Evolutionary conservation across 257 asterid species (phyloP), one percentile per base, ranked within the genome.

Genomic region (Forsythia suspensa): DNA sequence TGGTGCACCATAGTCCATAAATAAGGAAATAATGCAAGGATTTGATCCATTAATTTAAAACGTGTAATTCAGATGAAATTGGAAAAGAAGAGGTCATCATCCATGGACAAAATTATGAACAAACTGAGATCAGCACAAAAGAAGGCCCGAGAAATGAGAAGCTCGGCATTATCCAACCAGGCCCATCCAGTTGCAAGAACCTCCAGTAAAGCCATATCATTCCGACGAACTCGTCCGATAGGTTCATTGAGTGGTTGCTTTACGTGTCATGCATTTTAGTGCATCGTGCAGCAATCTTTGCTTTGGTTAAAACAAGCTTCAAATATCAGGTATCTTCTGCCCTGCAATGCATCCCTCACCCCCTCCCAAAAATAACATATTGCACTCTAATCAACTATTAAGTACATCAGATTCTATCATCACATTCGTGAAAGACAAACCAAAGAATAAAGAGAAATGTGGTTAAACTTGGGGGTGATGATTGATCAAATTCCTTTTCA

Each of bases 51-150:
- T 76, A 46, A 75, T 85, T 82, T 74, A 24, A 21, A 71, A 40
- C 71, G 41, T 77, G 57, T 70, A 72, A 16, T 80, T 84, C 83
- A 96, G 99, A 89, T 96, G 97, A 91, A 96, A 84, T 38, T 96
- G 93, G 98, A 96, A 80, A 96, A 94, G 87, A 96, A 90, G 94
- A 91, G 97, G 83, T 91, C 99, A 15, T 87, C 97, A 37, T 94
- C 99, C 39, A 94, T 94, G 93, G 97, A 91, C 87, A 96, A 87
- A 86, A 96, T 96, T 71, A 85, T 94, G 97, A 92, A 85, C 72
- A 96, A 92, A 86, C 86, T 96, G 79, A 88, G 89, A 84, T 88
- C 89, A 8, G 97, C 98, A 43, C 97, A 96, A 72, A 92, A 88
- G 91, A 96, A 94, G 87, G 99, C 98, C 41, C 97, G 88, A 70